Evolutionary conservation across 1,284 basidiomycete species (phyloP), one percentile per base, ranked within the genome.

Genomic region (Leccinum huronense): DNA sequence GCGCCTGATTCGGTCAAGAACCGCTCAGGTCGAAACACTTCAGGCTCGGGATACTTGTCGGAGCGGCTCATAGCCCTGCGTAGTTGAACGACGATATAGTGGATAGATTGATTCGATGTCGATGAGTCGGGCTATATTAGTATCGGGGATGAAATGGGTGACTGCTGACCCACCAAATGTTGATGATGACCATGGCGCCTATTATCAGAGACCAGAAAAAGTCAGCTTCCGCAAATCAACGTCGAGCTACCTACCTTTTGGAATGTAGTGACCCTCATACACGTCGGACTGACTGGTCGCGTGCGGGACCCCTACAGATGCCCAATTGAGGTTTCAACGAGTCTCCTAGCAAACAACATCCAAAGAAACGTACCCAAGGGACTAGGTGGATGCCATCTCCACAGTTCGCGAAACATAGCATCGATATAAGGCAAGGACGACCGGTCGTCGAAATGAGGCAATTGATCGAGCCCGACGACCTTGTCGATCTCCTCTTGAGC

Each of bases 11-110:
- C 57, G 8, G 48, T 76, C 75, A 84, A 61, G 66, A 79, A 84
- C 9, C 83, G 75, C 45, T 83, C 82, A 0, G 83, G 83, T 30
- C 74, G 70, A 70, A 85, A 86, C 3, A 64, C 57, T 30, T 79
- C 71, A 5, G 84, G 75, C 45, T 82, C 73, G 2, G 78, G 73
- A 64, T 81, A 86, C n/a, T 71, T 72, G 58, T 81, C 78, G 65
- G 85, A 77, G 40, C 78, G 79, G 31, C 76, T 68, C 65, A 84
- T 83, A 1, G 78, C 77, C 81, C 81, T 66, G 33, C 16, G 42
- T 40, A 16, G 14, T 51, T 23, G 23, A 14, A 23, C 3, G 14
- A 27, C 19, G 45, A 16, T 3, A 8, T n/a, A 6, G 31, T 55
- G 14, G 31, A 30, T 30, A 31, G 27, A 55, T n/a, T 4, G 16